Percentiles rank a stretch among this genome's conserved stretches.
Conservation (phyloP, 1,139 yeast genomes). For the Geotrichum aggregatum region DNA sequence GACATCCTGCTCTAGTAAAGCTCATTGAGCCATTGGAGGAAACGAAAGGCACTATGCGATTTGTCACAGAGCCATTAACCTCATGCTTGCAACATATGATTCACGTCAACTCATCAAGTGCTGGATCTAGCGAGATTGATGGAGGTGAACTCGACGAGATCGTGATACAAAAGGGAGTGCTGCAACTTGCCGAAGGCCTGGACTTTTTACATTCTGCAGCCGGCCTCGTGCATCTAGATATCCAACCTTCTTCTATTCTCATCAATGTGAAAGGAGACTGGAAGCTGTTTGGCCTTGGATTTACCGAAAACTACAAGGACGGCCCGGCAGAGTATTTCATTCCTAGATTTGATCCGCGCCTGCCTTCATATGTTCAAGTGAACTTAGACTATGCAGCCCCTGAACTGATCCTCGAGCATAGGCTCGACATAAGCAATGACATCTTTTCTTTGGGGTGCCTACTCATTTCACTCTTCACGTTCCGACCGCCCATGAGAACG, state of each 20-base stretch:
- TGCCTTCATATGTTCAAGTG: slow-evolving; percentile 67
- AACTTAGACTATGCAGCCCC: slow-evolving; percentile 77
- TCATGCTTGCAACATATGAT: slow-evolving; percentile 54
- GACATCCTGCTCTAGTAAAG: slow-evolving; percentile 82
- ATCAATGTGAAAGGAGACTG: slow-evolving; percentile 88
- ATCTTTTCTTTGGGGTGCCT: slow-evolving; percentile 78
- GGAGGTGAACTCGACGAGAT: slow-evolving; percentile 54
- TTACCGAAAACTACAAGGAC: slow-evolving; percentile 43
- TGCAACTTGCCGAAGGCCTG: slow-evolving; percentile 73
- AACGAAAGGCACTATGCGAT: slow-evolving; percentile 67
- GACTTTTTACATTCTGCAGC: slow-evolving; percentile 79
- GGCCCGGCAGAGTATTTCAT: slow-evolving; percentile 48
- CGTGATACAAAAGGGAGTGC: slow-evolving; percentile 76
- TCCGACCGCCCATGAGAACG: slow-evolving; percentile 41
- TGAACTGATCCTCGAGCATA: slow-evolving; percentile 58
- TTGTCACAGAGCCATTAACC: slow-evolving; percentile 78
- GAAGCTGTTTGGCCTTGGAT: slow-evolving; percentile 78
- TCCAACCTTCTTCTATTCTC: slow-evolving; percentile 73
- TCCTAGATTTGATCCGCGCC: slow-evolving; percentile 65
- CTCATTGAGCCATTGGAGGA: slow-evolving; percentile 86
- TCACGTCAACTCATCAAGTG: slow-evolving; percentile 29
- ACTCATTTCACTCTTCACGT: slow-evolving; percentile 56
- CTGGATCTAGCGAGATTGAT: slow-evolving; percentile 24
- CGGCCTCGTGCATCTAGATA: slow-evolving; percentile 67
- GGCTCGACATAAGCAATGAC: slow-evolving; percentile 66